A percentile compares a stretch with the other conserved stretches of the same genome.
Conservation (phyloP, 495 filamentous ascomycete species). For the Penicillium arizonense region DNA sequence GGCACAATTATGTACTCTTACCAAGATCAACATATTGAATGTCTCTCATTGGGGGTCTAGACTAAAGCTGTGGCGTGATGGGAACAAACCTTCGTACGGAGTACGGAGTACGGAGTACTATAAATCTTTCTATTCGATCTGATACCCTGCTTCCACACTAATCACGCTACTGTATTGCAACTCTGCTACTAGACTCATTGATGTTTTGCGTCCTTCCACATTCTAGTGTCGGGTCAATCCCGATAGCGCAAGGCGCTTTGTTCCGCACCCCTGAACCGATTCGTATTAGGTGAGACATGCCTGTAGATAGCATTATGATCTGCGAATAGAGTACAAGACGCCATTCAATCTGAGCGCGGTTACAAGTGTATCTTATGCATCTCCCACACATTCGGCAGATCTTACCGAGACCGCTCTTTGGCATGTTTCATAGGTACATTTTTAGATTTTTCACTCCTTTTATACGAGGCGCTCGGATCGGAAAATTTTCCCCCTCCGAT, state of each 20-base stretch:
- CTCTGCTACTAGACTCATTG: slow-evolving; percentile 19
- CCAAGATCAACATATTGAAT: too few species aligned
- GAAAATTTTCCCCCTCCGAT: slow-evolving; percentile 19
- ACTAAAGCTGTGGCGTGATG: neutral
- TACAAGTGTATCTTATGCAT: slow-evolving; percentile 1
- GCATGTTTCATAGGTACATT: neutral
- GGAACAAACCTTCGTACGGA: neutral
- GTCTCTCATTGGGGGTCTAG: too few species aligned
- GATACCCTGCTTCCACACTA: neutral
- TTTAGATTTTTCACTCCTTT: neutral
- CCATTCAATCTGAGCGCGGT: neutral
- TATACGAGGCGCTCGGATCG: slow-evolving; percentile 6
- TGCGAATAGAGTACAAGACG: slow-evolving; percentile 7
- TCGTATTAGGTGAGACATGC: slow-evolving; percentile 18
- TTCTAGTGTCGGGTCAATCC: slow-evolving; percentile 13
- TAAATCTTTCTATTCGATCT: neutral
- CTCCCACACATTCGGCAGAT: neutral
- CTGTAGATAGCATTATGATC: slow-evolving; percentile 10
- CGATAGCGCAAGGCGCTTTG: slow-evolving; percentile 14
- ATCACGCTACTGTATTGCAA: slow-evolving; percentile 19
- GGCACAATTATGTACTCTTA: neutral
- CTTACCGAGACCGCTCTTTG: slow-evolving; percentile 6
- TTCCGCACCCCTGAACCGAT: slow-evolving; percentile 14
- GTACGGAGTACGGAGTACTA: neutral
- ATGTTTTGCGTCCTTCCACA: slow-evolving; percentile 24